Conservation (phyloP, 768 basidiomycete genomes). For the Suillus subluteus region DNA sequence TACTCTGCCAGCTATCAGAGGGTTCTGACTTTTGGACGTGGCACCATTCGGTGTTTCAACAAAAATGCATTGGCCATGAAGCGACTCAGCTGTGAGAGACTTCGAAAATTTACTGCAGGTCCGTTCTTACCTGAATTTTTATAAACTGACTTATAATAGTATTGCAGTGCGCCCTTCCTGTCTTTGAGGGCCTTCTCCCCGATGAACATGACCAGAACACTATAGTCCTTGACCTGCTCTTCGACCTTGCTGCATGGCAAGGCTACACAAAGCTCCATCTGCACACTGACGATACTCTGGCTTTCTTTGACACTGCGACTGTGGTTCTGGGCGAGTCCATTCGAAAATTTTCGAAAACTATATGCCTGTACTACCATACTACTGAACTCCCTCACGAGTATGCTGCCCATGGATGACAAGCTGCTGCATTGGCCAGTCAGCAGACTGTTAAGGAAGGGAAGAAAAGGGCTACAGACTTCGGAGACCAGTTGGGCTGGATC, state of each 20-base stretch:
- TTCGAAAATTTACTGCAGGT: slow-evolving; percentile 15
- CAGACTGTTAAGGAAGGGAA: not conserved
- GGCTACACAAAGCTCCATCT: slow-evolving; percentile 11
- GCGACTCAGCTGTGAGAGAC: slow-evolving; percentile 13
- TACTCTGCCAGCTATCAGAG: slow-evolving; percentile 13
- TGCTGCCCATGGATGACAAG: slow-evolving; percentile 25
- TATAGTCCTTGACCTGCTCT: slow-evolving; percentile 16
- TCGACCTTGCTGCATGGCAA: slow-evolving; percentile 15
- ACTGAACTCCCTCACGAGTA: slow-evolving; percentile 34
- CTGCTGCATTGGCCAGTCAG: slow-evolving; percentile 4
- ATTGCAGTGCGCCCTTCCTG: slow-evolving; percentile 34
- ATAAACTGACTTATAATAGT: not conserved
- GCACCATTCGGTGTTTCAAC: slow-evolving; percentile 14
- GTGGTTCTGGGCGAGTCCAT: slow-evolving; percentile 25
- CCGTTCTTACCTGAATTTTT: not conserved
- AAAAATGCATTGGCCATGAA: slow-evolving; percentile 16
- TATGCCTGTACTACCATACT: slow-evolving; percentile 31
- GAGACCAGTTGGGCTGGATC: not conserved
- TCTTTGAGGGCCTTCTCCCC: slow-evolving; percentile 40
- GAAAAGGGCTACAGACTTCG: not conserved
- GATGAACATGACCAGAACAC: not conserved
- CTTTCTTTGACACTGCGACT: slow-evolving; percentile 26
- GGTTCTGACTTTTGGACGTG: slow-evolving; percentile 15
- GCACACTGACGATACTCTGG: slow-evolving; percentile 5
- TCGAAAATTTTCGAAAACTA: slow-evolving; percentile 16